phyloP scores from a whole-genome alignment of 2,329 filamentous ascomycete species.

The Verticillium dahliae region DNA sequence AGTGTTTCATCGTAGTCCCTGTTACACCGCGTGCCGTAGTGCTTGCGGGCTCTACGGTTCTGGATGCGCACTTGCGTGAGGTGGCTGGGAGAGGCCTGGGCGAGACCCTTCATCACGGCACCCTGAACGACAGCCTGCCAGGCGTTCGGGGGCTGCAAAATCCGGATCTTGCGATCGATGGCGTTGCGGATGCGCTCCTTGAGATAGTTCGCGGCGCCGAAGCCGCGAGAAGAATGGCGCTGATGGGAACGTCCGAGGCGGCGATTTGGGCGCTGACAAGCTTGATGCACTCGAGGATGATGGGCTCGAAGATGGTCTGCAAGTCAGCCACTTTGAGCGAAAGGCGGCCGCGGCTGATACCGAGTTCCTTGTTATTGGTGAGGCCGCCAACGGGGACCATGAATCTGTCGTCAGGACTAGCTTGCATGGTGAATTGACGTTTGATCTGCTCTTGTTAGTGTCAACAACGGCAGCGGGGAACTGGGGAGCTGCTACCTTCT shows the following conservation, averaged over 20 bases:
- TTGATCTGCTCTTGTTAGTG: conserved; percentile 17
- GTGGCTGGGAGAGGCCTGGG: conserved; percentile 23
- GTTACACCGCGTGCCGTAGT: conserved; percentile 76
- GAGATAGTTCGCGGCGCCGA: conserved; percentile 38
- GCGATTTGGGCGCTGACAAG: conserved; percentile 36
- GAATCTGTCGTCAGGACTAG: conserved; percentile 29
- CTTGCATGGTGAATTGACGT: conserved; percentile 16
- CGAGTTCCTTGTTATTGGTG: conserved; percentile 27
- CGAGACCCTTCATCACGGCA: conserved; percentile 42
- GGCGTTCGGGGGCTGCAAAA: conserved; percentile 40
- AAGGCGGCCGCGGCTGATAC: conserved; percentile 28
- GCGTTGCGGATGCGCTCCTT: conserved; percentile 30
- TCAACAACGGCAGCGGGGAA: background rate
- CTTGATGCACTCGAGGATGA: conserved; percentile 34
- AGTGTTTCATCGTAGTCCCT: conserved; percentile 73
- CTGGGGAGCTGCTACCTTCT: conserved; percentile 16
- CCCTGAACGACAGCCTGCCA: conserved; percentile 46
- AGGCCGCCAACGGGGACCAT: conserved; percentile 26
- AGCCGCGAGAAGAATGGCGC: conserved; percentile 40
- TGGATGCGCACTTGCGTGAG: conserved; percentile 29
- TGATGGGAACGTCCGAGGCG: conserved; percentile 32
- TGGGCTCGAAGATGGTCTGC: conserved; percentile 33
- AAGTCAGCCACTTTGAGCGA: conserved; percentile 29
- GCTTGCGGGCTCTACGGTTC: conserved; percentile 61
- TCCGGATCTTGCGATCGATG: conserved; percentile 25